These are phyloP conservation scores for Eutrema heterophyllum DNA, from an alignment of 345 rosid species.

Conservation along the genomic window DNA sequence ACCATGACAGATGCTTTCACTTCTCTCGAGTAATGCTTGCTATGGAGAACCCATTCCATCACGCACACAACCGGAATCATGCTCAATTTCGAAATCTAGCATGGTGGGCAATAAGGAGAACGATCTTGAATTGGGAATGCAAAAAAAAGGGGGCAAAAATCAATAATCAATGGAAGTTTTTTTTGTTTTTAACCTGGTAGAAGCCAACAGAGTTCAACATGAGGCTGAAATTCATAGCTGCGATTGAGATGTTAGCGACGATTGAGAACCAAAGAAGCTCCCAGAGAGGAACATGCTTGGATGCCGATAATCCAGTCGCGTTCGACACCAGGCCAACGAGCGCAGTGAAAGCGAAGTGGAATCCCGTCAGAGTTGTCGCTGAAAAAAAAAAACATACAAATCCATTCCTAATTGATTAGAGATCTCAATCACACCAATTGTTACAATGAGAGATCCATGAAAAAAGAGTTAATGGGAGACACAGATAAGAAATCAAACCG, in stretches of 20 bases:
- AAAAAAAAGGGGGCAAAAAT: neutral
- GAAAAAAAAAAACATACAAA: conserved; percentile 5
- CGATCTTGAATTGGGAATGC: neutral
- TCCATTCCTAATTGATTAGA: neutral
- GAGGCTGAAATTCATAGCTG: conserved; percentile 92
- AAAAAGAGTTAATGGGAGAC: neutral
- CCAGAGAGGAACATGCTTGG: conserved; percentile 87
- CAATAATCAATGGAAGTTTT: neutral
- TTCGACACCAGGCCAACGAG: conserved; percentile 81
- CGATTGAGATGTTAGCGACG: conserved; percentile 78
- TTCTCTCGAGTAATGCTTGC: conserved; percentile 74
- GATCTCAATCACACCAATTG: neutral
- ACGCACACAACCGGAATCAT: conserved; percentile 98
- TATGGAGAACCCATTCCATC: conserved; percentile 94
- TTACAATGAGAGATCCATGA: neutral
- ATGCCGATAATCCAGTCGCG: conserved; percentile 72
- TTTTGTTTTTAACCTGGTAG: conserved; percentile 50
- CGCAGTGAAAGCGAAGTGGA: conserved; percentile 88
- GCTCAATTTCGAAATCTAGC: conserved; percentile 84
- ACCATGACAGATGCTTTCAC: conserved; percentile 76
- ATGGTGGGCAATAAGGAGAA: neutral
- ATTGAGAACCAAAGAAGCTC: conserved; percentile 96
- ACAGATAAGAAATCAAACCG: conserved; percentile 40
- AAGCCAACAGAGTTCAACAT: conserved; percentile 97
- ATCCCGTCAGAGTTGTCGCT: conserved; percentile 93